Base-by-base conservation (phyloP, 495 filamentous ascomycete species). In the Penicillium canescens region DNA sequence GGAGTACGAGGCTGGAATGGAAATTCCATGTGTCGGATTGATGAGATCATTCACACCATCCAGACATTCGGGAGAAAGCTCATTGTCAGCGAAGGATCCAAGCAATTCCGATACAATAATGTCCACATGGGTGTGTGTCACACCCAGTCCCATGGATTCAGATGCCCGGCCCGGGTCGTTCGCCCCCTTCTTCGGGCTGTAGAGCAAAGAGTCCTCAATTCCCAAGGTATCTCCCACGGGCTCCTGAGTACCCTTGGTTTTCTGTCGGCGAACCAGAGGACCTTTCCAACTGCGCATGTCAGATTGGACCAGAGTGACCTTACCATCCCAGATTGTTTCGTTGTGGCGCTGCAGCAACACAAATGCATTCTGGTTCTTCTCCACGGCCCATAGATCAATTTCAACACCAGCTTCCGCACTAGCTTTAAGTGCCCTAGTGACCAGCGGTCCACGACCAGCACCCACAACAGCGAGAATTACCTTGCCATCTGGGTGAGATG, bases 261-360 rank as follows among this genome's bases (percentile, higher is more conserved):
- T 20, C 20, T 59, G 64, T 48, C 60, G 57, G 35, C 54, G 59
- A 26, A 71, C 60, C 7, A 54, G 54, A 38, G 84, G 72, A 0
- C 95, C 95, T 61, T 89, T 90, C 95, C 94, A 99, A 35, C 86
- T 84, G 28, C 94, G 86, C 94, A 99, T 99, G 68, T 99, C 94
- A 3, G 92, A 96, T 66, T 96, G 93, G 36, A 97, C 88, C 7
- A 99, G 80, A 0, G 80, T 90, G 4, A 95, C 94, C 23, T 79
- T 78, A 18, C 82, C 81, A 46, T 70, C 75, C 94, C 94, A 99
- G 37, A 81, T 78, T 6, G 59, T 69, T 60, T 86, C 80, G 63
- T 99, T 99, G 55, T 94, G 89, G 14, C 87, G 78, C 43, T 96
- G 85, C 13, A 99, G 81, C 49, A 96, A 82, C 39, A 99, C 91